Base-by-base conservation (phyloP, 257 asterid species). In the Nicotiana paniculata region DNA sequence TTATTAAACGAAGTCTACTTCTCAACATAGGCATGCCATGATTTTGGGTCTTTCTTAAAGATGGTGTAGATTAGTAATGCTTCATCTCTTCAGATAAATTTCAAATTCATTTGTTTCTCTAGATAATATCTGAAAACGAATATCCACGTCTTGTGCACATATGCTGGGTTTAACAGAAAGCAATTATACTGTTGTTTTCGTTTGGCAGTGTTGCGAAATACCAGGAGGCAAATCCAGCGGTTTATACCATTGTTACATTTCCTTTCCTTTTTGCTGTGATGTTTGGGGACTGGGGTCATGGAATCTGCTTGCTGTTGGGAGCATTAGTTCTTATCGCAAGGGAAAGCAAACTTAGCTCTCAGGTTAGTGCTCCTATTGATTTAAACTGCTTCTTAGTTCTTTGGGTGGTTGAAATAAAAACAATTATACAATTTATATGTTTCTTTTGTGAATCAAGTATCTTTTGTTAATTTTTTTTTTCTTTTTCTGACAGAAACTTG, bases 401-500 rank as follows among this genome's bases (percentile, higher is more conserved):
- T 72, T 48, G 61, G 62, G 51, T 8, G 79, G 37, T 1, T 48
- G 79, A 48, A 58, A 48, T 48, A 21, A 1, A 9, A 74, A 21
- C 8, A 74, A 74, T 74, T 37, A 53, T 75, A 51, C 9, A 75
- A 8, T 26, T 43, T 53, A 28, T 75, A 28, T 75, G 64, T 9
- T 51, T 32, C 64, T 75, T 53, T 28, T 16, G 46, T 75, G 80
- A 51, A 51, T 75, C 64, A 75, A 64, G 57, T 64, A 26, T 24
- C 83, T 55, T 65, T 89, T 81, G 24, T 21, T 21, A 21, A 21
- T 21, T 21, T 21, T 21, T 21, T 21, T 21, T 21, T 21, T 21
- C 24, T 83, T 79, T 81, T 83, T 79, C 62, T 81, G 24, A 77
- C 97, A 96, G 99, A 94, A 94, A 96, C 94, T 96, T 77, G 99